Conservation (phyloP, 1,139 yeast species). For the Candida anutae region DNA sequence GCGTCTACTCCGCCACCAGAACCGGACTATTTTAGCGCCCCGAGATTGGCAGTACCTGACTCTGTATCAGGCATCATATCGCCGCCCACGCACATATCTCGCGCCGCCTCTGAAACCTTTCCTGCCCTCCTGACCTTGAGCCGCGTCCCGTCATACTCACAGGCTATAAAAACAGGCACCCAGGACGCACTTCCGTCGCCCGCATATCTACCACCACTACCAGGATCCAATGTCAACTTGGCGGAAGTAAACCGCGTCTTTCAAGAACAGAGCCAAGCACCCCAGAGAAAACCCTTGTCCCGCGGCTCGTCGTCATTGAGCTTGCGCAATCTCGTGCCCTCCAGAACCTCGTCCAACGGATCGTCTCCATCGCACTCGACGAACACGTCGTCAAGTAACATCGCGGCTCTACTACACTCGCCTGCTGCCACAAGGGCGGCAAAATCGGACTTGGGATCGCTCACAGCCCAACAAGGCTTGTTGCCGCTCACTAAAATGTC, state of each 20-base stretch:
- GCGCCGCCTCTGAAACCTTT: conserved; percentile 42
- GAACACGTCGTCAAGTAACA: conserved; percentile 19
- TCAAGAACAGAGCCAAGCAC: conserved; percentile 10
- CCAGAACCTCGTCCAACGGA: conserved; percentile 12
- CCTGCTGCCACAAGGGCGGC: too few relatives aligned
- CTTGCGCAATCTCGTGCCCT: conserved; percentile 9
- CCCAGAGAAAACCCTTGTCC: conserved; percentile 6
- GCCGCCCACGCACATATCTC: conserved; percentile 57
- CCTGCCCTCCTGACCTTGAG: conserved; percentile 29
- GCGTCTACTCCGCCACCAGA: background rate
- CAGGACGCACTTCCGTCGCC: conserved; percentile 53
- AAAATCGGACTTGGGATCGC: background rate
- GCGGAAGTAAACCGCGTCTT: conserved; percentile 17
- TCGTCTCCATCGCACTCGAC: conserved; percentile 25
- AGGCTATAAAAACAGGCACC: conserved; percentile 53
- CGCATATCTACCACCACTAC: conserved; percentile 49
- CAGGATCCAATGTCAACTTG: conserved; percentile 32
- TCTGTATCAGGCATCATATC: conserved; percentile 18
- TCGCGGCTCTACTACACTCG: too few relatives aligned
- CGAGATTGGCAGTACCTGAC: conserved; percentile 10
- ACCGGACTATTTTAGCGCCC: conserved; percentile 16
- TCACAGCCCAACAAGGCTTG: background rate
- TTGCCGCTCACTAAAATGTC: background rate
- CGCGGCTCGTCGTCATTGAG: conserved; percentile 17
- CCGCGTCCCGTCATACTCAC: conserved; percentile 74